Percentiles rank a stretch among this genome's conserved stretches.
phyloP scores from a whole-genome alignment of 2,329 filamentous ascomycete species.

The Fusarium dimerum region DNA sequence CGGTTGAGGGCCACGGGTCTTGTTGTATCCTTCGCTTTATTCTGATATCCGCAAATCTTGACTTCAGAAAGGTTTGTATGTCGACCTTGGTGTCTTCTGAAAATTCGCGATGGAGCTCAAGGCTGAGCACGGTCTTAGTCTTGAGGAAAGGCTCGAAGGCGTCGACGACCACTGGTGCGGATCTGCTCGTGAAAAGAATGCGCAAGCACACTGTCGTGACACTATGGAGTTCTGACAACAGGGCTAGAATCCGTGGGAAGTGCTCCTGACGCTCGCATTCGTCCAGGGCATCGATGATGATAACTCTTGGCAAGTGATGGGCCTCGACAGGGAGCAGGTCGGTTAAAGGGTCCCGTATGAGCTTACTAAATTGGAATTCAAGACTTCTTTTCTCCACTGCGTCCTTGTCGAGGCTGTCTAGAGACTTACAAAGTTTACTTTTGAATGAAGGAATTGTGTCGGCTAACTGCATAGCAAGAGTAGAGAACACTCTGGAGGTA shows the following conservation, averaged over 20 bases:
- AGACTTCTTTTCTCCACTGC: neutral
- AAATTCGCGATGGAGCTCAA: slow-evolving; percentile 5
- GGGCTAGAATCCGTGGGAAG: neutral
- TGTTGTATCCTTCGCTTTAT: neutral
- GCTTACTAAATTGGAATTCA: slow-evolving; percentile 10
- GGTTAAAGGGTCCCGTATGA: slow-evolving; percentile 6
- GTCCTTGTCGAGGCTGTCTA: neutral
- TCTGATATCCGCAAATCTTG: slow-evolving; percentile 2
- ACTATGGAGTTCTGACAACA: neutral
- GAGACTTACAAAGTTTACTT: neutral
- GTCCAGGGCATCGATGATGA: slow-evolving; percentile 37
- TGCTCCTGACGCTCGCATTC: slow-evolving; percentile 19
- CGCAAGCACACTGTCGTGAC: neutral
- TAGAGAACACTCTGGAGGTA: slow-evolving; percentile 39
- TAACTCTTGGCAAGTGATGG: fast-evolving
- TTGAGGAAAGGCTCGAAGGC: neutral
- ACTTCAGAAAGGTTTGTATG: neutral
- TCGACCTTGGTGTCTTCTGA: slow-evolving; percentile 1
- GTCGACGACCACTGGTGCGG: neutral
- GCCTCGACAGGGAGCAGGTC: fast-evolving
- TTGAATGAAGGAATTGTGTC: slow-evolving; percentile 24
- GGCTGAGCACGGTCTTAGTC: neutral
- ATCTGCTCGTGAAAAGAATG: slow-evolving; percentile 1
- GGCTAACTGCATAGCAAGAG: slow-evolving; percentile 39
- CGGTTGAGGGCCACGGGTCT: slow-evolving; percentile 2